Evolutionary conservation across 306 rosid species (phyloP).

Genomic region (Prunus padus): DNA sequence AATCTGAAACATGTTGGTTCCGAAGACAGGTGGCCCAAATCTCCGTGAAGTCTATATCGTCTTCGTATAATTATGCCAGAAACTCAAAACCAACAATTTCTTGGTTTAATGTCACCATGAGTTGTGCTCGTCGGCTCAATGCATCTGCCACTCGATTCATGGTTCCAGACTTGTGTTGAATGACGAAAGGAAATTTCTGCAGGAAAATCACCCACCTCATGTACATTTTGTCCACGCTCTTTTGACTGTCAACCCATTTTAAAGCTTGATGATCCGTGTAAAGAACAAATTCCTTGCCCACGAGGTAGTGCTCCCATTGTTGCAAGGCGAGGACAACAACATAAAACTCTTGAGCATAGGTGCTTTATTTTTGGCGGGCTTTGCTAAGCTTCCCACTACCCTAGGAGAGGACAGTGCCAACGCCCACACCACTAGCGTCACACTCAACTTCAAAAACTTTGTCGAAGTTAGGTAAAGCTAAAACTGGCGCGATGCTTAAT

Average conservation of each 20-base stretch:
- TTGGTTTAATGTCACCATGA: background rate
- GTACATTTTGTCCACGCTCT: background rate
- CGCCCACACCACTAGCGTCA: background rate
- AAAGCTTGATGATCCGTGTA: background rate
- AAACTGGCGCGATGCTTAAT: background rate
- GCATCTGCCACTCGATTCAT: background rate
- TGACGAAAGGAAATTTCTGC: too few species aligned
- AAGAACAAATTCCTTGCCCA: too few species aligned
- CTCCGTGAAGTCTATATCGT: too few species aligned
- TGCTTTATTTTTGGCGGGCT: too few species aligned
- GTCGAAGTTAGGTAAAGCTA: background rate
- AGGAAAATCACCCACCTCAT: background rate
- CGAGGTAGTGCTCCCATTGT: background rate
- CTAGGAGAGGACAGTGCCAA: background rate
- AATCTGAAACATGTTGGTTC: too few species aligned
- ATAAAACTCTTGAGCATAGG: background rate
- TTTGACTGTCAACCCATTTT: too few species aligned
- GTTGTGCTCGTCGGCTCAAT: background rate
- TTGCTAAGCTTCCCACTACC: background rate
- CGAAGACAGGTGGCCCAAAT: too few species aligned
- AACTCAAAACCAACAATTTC: background rate
- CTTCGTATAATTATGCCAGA: background rate
- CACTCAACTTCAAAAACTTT: background rate
- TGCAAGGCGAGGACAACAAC: background rate
- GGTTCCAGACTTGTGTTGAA: background rate